phyloP scores from a whole-genome alignment of 331 rosid species.

The Cydonia oblonga region DNA sequence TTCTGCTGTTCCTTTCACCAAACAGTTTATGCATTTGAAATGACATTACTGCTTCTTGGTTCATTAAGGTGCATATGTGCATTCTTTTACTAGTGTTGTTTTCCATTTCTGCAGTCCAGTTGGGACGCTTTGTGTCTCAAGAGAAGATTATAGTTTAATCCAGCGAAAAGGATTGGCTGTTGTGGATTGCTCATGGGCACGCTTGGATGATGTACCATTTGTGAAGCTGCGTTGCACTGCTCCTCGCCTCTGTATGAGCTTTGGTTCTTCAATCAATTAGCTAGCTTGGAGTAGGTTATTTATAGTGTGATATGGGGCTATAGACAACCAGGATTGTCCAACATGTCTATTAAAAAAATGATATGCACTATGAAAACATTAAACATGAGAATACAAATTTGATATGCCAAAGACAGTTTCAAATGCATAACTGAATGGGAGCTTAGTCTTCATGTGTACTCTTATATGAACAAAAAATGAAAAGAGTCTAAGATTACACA shows the following conservation, averaged over 20 bases:
- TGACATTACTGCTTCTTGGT: neutral
- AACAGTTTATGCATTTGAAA: neutral
- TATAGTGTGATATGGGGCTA: neutral
- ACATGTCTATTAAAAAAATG: neutral
- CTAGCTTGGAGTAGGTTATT: neutral
- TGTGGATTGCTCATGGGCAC: constrained; percentile 99
- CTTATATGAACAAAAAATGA: neutral
- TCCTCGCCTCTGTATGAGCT: constrained; percentile 81
- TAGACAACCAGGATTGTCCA: neutral
- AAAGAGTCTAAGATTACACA: neutral
- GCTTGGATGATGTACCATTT: constrained; percentile 87
- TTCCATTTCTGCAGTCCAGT: constrained; percentile 57
- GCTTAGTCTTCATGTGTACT: neutral
- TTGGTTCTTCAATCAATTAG: constrained; percentile 4
- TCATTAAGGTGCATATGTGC: neutral
- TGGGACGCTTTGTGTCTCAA: constrained; percentile 77
- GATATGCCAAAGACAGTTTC: neutral
- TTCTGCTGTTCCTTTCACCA: neutral
- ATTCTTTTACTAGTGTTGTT: neutral
- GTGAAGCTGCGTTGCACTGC: constrained; percentile 75
- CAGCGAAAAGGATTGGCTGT: constrained; percentile 76
- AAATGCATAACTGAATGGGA: neutral
- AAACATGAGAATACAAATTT: neutral
- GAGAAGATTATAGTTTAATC: constrained; percentile 63
- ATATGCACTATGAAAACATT: neutral